These are phyloP conservation scores for Aspergillus ruber DNA, from an alignment of 2,329 filamentous ascomycete genomes.

Conservation along the genomic window DNA sequence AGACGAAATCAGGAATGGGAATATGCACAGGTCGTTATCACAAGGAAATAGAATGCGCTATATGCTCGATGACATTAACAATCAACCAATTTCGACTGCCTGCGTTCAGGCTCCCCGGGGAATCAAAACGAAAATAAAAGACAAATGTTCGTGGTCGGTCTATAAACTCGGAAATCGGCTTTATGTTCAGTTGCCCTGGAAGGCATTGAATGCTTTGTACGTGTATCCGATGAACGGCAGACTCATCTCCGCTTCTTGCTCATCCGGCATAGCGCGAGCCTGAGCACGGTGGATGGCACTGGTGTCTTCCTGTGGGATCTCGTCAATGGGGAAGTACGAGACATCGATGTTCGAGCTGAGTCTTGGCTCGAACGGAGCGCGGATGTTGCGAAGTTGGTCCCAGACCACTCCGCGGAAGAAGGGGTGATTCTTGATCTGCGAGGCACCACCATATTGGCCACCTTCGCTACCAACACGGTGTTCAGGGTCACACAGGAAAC, in stretches of 20 bases:
- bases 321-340: slow-evolving; percentile 97
- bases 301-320: slow-evolving; percentile 95
- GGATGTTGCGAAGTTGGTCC: slow-evolving; percentile 83
- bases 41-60: slow-evolving; percentile 22
- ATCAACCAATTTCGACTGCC: slow-evolving; percentile 24
- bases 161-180: slow-evolving; percentile 12
- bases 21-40: slow-evolving; percentile 21
- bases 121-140: background rate
- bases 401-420: slow-evolving; percentile 98
- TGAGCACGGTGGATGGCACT: slow-evolving; percentile 80
- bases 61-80: slow-evolving; percentile 28
- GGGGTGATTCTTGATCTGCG: slow-evolving; percentile 85
- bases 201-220: slow-evolving; percentile 88
- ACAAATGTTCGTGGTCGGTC: slow-evolving; percentile 10
- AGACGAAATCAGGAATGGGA: slow-evolving; percentile 10
- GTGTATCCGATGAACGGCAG: slow-evolving; percentile 95
- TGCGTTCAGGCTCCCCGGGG: slow-evolving; percentile 19
- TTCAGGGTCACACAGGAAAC: slow-evolving; percentile 88
- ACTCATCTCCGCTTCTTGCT: slow-evolving; percentile 89
- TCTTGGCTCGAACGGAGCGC: slow-evolving; percentile 92
- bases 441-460: slow-evolving; percentile 60
- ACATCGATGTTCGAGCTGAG: slow-evolving; percentile 91
- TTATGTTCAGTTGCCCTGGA: slow-evolving; percentile 38
- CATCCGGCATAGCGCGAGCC: slow-evolving; percentile 63
- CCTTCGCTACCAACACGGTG: slow-evolving; percentile 74